A percentile compares a stretch with the other conserved stretches of the same genome.
Evolutionary conservation across 1,139 yeast genomes (phyloP).

Genomic region (Geotrichum macrosporum): DNA sequence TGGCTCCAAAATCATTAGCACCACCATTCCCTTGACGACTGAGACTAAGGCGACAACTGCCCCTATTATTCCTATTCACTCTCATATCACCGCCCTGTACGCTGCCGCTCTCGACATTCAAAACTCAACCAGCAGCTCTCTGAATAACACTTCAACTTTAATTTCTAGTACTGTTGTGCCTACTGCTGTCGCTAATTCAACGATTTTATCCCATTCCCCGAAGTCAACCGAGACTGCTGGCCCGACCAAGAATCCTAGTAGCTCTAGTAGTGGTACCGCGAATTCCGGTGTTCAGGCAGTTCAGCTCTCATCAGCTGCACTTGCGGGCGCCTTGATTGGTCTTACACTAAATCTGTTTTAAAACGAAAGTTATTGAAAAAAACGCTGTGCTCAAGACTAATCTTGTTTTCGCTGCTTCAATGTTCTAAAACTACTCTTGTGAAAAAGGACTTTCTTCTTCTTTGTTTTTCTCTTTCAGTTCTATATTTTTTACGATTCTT

Average conservation of each 20-base stretch:
- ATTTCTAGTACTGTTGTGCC: neutral
- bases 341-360: too few species aligned
- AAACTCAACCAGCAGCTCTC: neutral
- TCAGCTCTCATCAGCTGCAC: neutral
- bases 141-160: neutral
- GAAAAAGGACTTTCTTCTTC: too few species aligned
- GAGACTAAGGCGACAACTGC: neutral
- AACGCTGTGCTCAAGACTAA: too few species aligned
- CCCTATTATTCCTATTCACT: neutral
- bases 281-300: neutral
- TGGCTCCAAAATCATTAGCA: slow-evolving; percentile 3
- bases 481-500: too few species aligned
- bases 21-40: neutral
- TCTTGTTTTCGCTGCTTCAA: too few species aligned
- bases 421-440: too few species aligned
- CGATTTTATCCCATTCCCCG: too few species aligned
- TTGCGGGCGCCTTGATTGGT: slow-evolving; percentile 3
- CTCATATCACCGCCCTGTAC: neutral
- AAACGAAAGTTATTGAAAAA: too few species aligned
- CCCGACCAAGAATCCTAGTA: too few species aligned
- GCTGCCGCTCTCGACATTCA: neutral
- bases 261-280: too few species aligned
- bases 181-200: neutral
- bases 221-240: too few species aligned
- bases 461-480: too few species aligned